phyloP scores from a whole-genome alignment of 495 filamentous ascomycete species.

The Penicillium goetzii region DNA sequence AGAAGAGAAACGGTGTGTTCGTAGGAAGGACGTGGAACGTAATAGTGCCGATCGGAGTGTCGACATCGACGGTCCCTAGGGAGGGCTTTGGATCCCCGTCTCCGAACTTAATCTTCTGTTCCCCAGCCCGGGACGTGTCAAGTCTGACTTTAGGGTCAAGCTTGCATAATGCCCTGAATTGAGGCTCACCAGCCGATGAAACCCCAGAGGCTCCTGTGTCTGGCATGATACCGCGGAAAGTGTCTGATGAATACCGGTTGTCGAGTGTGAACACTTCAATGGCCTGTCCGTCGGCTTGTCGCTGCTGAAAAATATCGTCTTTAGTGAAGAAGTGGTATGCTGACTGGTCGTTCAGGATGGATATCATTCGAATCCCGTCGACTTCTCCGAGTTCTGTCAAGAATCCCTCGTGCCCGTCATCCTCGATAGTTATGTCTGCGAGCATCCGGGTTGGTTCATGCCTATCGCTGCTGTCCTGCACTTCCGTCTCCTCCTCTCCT shows the following conservation, averaged over 20 bases:
- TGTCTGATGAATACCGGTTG: neutral
- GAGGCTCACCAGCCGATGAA: neutral
- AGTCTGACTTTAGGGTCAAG: neutral
- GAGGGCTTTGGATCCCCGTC: neutral
- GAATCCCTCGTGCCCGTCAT: neutral
- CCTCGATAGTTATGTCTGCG: conserved; percentile 3
- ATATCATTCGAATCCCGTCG: neutral
- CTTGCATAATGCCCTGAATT: neutral
- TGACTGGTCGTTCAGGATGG: neutral
- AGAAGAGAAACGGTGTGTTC: neutral
- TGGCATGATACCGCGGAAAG: neutral
- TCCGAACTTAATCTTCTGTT: neutral
- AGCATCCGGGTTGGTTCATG: conserved; percentile 7
- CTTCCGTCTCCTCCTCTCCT: conserved; percentile 5
- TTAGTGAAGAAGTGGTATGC: neutral
- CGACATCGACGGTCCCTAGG: neutral
- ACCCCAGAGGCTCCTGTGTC: neutral
- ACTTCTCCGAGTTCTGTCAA: neutral
- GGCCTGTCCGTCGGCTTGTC: conserved; percentile 5
- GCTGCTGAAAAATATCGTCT: neutral
- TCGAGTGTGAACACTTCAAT: neutral
- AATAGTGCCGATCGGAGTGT: neutral
- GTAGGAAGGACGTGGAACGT: neutral
- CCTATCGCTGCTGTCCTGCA: conserved; percentile 8
- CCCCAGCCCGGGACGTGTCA: neutral